phyloP scores from a whole-genome alignment of 2,329 filamentous ascomycete species.

The Fusarium graminum region DNA sequence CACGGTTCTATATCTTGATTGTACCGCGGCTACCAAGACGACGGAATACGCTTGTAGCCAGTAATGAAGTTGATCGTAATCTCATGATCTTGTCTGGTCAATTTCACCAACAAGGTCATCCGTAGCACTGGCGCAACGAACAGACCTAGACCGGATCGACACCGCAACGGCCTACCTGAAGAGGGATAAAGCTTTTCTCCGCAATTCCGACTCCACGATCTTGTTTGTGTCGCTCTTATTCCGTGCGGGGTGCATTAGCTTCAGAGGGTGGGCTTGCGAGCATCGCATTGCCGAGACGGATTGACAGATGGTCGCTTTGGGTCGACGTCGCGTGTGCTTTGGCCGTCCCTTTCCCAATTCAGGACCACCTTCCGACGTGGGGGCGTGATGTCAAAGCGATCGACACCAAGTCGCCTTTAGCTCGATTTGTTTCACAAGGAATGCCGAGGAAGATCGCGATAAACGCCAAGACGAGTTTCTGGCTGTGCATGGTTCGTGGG shows the following conservation, averaged over 20 bases:
- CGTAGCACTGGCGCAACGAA: background rate
- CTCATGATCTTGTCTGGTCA: background rate
- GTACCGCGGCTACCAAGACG: background rate
- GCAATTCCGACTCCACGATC: conserved; percentile 1
- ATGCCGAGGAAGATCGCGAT: conserved; percentile 2
- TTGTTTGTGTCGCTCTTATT: conserved; percentile 6
- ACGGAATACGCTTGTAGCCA: background rate
- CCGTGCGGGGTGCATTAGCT: conserved; percentile 39
- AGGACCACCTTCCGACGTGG: conserved; percentile 40
- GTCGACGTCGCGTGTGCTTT: background rate
- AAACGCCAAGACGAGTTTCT: background rate
- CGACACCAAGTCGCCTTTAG: background rate
- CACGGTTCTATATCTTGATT: too few species aligned
- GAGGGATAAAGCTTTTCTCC: background rate
- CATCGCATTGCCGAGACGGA: conserved; percentile 17
- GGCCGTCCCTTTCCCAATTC: conserved; percentile 19
- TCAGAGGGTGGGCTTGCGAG: conserved; percentile 17
- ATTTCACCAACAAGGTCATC: background rate
- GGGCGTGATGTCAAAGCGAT: conserved; percentile 4
- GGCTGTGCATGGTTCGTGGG: background rate
- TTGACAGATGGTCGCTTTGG: background rate
- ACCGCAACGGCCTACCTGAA: conserved; percentile 4
- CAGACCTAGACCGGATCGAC: conserved; percentile 5
- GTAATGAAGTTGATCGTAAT: background rate
- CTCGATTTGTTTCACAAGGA: background rate